phyloP scores from a whole-genome alignment of 2,329 filamentous ascomycete genomes.

The Fusarium sp. region DNA sequence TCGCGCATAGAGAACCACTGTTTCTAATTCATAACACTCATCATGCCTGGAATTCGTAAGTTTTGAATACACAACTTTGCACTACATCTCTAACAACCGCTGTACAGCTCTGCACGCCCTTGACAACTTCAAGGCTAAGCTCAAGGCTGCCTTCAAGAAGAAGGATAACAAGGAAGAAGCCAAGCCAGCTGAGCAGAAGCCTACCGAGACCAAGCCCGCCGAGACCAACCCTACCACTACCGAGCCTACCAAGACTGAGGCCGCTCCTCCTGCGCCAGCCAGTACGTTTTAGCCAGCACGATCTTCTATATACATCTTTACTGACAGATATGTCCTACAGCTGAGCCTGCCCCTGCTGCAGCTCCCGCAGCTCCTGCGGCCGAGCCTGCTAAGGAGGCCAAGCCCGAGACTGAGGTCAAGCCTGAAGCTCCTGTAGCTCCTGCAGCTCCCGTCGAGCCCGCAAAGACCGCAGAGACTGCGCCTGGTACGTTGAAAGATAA shows the following conservation, averaged over 20 bases:
- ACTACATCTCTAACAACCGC: background rate
- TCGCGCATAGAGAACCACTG: conserved; percentile 10
- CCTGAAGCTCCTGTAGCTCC: conserved; percentile 45
- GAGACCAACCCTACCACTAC: conserved; percentile 41
- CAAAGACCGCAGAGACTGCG: conserved; percentile 42
- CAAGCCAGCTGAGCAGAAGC: conserved; percentile 39
- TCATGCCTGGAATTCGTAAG: conserved; percentile 66
- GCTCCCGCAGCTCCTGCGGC: conserved; percentile 36
- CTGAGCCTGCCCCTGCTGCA: conserved; percentile 28
- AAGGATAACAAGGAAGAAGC: conserved; percentile 53
- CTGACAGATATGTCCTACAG: conserved; percentile 35
- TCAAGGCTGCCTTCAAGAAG: conserved; percentile 65
- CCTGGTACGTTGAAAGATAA: conserved; percentile 31
- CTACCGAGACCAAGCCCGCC: conserved; percentile 35
- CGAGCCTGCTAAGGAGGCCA: conserved; percentile 46
- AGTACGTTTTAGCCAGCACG: conserved; percentile 42
- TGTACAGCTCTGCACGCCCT: conserved; percentile 62
- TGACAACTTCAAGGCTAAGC: conserved; percentile 66
- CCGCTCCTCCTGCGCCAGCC: conserved; percentile 47
- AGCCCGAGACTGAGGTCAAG: conserved; percentile 44
- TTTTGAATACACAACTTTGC: conserved; percentile 28
- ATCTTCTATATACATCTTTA: background rate
- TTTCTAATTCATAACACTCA: conserved; percentile 39
- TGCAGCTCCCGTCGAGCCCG: conserved; percentile 41
- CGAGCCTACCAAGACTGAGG: conserved; percentile 53